Percentiles rank a stretch among this genome's conserved stretches.
phyloP scores from a whole-genome alignment of 495 filamentous ascomycete genomes.

The Penicillium waksmanii region DNA sequence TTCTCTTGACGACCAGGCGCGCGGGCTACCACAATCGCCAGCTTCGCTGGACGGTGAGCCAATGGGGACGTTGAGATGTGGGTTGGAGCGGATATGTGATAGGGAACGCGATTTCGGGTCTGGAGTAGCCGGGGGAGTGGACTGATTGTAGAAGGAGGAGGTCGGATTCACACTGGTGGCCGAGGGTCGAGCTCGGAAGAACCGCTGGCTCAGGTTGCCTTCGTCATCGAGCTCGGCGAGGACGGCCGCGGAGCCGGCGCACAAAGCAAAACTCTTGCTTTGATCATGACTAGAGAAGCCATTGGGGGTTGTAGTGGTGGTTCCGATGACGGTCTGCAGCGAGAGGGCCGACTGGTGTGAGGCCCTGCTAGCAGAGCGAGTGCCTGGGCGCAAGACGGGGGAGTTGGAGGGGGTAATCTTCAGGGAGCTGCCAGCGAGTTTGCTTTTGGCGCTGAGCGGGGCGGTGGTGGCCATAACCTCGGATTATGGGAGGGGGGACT shows the following conservation, averaged over 20 bases:
- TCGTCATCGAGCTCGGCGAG: slow-evolving; percentile 80
- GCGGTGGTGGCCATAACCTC: slow-evolving; percentile 46
- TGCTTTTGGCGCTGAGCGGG: slow-evolving; percentile 40
- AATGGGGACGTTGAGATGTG: slow-evolving; percentile 32
- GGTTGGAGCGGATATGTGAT: slow-evolving; percentile 35
- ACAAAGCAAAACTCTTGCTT: slow-evolving; percentile 77
- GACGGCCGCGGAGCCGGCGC: slow-evolving; percentile 91
- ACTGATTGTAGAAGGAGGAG: slow-evolving; percentile 59
- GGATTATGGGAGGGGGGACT: slow-evolving; percentile 18
- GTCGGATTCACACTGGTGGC: slow-evolving; percentile 66
- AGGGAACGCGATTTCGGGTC: slow-evolving; percentile 43
- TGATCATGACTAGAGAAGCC: slow-evolving; percentile 82
- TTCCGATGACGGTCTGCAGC: slow-evolving; percentile 83
- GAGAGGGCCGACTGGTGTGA: slow-evolving; percentile 60
- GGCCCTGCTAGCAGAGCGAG: slow-evolving; percentile 65
- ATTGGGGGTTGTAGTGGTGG: slow-evolving; percentile 80
- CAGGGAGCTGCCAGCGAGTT: slow-evolving; percentile 48
- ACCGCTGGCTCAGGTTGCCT: slow-evolving; percentile 74
- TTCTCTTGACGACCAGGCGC: slow-evolving; percentile 83
- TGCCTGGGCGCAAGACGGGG: slow-evolving; percentile 63
- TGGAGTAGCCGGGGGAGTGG: slow-evolving; percentile 59
- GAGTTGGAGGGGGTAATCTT: slow-evolving; percentile 83
- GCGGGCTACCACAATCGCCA: slow-evolving; percentile 65
- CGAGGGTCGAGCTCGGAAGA: slow-evolving; percentile 86
- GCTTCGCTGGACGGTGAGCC: slow-evolving; percentile 47